Evolutionary conservation across 495 filamentous ascomycete species (phyloP).

Genomic region (Penicillium chermesinum): DNA sequence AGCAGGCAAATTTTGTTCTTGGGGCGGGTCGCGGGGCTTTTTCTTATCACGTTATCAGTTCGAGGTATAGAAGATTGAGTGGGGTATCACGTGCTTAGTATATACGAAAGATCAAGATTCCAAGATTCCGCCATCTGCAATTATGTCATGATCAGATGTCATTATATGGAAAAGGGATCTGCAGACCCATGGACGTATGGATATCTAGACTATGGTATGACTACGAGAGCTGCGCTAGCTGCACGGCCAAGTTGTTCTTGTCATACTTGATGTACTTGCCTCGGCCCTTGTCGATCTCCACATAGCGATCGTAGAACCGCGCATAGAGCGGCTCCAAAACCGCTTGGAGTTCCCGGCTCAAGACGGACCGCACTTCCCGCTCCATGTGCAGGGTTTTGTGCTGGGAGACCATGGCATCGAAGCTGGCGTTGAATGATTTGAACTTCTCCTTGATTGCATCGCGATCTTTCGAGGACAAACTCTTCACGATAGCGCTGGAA

Average conservation of each 20-base stretch:
- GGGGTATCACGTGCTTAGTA: conserved; percentile 4
- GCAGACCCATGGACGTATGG: no score
- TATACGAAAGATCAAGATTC: background rate
- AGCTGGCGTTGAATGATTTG: conserved; percentile 79
- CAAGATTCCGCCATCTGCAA: background rate
- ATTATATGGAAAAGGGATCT: no score
- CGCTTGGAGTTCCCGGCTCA: conserved; percentile 76
- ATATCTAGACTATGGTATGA: no score
- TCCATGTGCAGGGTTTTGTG: conserved; percentile 84
- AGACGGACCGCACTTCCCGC: conserved; percentile 71
- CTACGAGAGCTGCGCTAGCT: conserved; percentile 39
- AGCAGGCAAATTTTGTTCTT: conserved; percentile 1
- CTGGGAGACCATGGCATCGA: conserved; percentile 77
- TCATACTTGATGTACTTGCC: conserved; percentile 98
- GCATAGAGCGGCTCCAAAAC: conserved; percentile 92
- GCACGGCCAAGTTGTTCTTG: conserved; percentile 55
- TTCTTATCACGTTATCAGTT: conserved; percentile 10
- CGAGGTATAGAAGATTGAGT: background rate
- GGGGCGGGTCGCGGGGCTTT: conserved; percentile 1
- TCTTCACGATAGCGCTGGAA: conserved; percentile 76
- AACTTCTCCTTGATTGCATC: conserved; percentile 97
- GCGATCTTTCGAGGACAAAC: conserved; percentile 79
- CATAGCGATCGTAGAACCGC: conserved; percentile 95
- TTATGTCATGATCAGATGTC: conserved; percentile 12
- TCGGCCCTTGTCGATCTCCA: conserved; percentile 93